phyloP scores from a whole-genome alignment of 352 stramenopile genomes.

The Phytophthora pistaciae region DNA sequence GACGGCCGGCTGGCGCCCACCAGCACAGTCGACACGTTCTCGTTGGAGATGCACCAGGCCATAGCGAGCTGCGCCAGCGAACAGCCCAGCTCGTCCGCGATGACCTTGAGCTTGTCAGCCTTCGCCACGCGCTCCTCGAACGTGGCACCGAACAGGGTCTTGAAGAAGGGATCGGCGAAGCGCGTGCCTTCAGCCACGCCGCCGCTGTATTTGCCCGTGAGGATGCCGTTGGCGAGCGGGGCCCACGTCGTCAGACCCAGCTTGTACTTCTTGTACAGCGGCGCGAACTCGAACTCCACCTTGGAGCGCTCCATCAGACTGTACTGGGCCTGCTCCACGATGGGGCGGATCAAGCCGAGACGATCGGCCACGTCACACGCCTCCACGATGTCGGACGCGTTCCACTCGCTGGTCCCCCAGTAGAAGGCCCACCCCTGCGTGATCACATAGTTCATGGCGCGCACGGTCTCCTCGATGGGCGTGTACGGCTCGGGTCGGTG shows the following conservation, averaged over 20 bases:
- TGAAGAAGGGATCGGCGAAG: constrained; percentile 23
- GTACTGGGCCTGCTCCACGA: constrained; percentile 65
- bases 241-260: constrained; percentile 41
- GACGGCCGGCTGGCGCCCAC: constrained; percentile 52
- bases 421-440: constrained; percentile 21
- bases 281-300: constrained; percentile 61
- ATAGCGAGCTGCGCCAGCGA: constrained; percentile 29
- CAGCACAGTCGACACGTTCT: constrained; percentile 59
- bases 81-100: constrained; percentile 46
- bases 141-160: neutral
- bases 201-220: constrained; percentile 72
- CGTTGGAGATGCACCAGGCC: constrained; percentile 59
- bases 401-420: constrained; percentile 32
- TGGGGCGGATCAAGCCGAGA: constrained; percentile 38
- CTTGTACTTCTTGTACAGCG: constrained; percentile 44
- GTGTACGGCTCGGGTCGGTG: constrained; percentile 45
- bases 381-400: constrained; percentile 58
- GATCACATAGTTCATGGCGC: constrained; percentile 18
- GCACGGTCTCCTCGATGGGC: constrained; percentile 20
- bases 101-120: constrained; percentile 47
- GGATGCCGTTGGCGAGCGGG: constrained; percentile 52
- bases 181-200: constrained; percentile 41
- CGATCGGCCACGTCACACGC: constrained; percentile 46
- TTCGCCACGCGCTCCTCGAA: constrained; percentile 55
- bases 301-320: constrained; percentile 63